Evolutionary conservation across 441 rosid genomes (phyloP), one percentile per base, ranked within the genome.

Genomic region (Arabidopsis lyrata): DNA sequence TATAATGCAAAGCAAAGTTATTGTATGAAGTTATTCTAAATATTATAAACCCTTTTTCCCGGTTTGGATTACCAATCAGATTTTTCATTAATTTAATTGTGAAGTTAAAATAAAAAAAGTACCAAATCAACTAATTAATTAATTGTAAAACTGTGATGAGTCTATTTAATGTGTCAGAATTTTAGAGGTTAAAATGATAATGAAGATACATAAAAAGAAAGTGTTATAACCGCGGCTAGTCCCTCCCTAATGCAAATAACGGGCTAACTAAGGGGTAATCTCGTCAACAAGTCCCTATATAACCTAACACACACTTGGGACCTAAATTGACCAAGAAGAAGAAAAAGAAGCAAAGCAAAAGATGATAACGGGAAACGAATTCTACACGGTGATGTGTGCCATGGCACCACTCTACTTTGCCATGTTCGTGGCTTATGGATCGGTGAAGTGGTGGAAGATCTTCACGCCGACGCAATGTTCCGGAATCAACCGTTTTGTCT

Each of bases 311-410:
- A 68, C 54, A 54, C 27, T 45, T 54, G 39, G 36, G 69, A 53
- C 29, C 44, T 45, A 27, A 36, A 63, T 8, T 29, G 63, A 41
- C 60, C 38, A 49, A 36, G 32, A 65, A 38, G 18, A 12, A 31
- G 6, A 5, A 5, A 24, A 24, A 16, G 12, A 53, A 35, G 6
- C 49, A 45, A 47, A 24, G 8, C 16, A 34, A 41, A 42, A 83
- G 75, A 89, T 87, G 95, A 89, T 89, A 60, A 79, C 84, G 1
- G 84, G 53, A 49, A 81, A 72, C 35, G 92, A 89, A 49, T 85
- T 89, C 67, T 89, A 89, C 84, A 83, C 83, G 64, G 92, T 89
- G 53, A 87, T 89, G 92, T 86, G 89, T 59, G 95, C 95, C 16
- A 81, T 87, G 89, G 85, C 83, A 72, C 95, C 95, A 49, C 74